Base-by-base conservation (phyloP, 108 stramenopile species). In the Licmophora abbreviata region DNA sequence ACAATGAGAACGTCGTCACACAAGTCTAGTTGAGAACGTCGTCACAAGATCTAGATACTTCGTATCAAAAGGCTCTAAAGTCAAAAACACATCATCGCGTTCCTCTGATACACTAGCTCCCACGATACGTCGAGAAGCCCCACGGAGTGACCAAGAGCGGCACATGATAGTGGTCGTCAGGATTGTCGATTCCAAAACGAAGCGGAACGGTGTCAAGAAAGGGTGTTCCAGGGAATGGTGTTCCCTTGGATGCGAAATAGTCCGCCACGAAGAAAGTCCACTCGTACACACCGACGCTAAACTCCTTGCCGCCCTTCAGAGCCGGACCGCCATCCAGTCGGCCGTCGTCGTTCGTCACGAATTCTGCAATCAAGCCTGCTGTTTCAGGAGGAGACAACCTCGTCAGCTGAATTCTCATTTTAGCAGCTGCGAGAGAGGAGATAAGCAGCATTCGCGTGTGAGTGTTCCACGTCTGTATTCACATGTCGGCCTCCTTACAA, bases 101-200 rank as follows among this genome's bases (percentile, higher is more conserved):
- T 30, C 29, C n/a, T n/a, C n/a, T n/a, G n/a, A n/a, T n/a, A n/a
- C n/a, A n/a, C n/a, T 76, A 84, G 33, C 74, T 76, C 15, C 92
- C 92, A 20, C 92, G 79, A 59, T 93, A 93, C 12, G 92, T 93
- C 5, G 83, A 85, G 62, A 76, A 90, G 28, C 74, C 65, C 85
- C 88, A 93, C 32, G 92, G 92, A 54, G 81, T 85, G 29, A 82
- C 85, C 49, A 93, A 55, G 47, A 93, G 56, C 0, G 92, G 92
- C 4, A 93, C 92, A 59, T 93, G 92, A 64, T 93, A 93, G 64
- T 93, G 92, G 49, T 85, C 85, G 29, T 84, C 86, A 1, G 92
- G 92, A 72, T 93, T 83, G 67, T 93, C 92, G 58, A 93, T 74
- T 23, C 92, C 92, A 64, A 93, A 93, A 31, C 78, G 65, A 37